phyloP scores from a whole-genome alignment of 805 yeast species.

The Candida xiaguanensis region DNA sequence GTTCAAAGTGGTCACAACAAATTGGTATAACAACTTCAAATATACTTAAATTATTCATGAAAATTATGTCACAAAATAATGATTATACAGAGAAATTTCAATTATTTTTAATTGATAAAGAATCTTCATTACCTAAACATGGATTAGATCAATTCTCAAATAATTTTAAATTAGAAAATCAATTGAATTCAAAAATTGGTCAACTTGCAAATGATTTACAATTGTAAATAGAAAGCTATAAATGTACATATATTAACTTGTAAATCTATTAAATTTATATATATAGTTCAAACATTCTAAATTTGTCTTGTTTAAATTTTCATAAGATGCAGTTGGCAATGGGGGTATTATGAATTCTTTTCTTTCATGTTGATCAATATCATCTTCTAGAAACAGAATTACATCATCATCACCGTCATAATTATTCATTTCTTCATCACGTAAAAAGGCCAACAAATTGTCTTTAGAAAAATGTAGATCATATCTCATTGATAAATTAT shows the following conservation, averaged over 20 bases:
- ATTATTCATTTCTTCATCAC: neutral
- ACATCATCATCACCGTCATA: neutral
- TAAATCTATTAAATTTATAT: slow-evolving; percentile 4
- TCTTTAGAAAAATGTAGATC: neutral
- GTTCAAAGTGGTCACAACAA: slow-evolving; percentile 44
- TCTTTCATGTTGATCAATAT: neutral
- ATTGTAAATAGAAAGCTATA: slow-evolving; percentile 7
- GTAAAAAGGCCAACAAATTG: neutral
- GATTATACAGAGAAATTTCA: slow-evolving; percentile 18
- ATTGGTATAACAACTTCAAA: slow-evolving; percentile 43
- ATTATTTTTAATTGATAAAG: slow-evolving; percentile 29
- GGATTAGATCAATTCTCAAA: slow-evolving; percentile 26
- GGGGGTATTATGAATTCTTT: slow-evolving; percentile 3
- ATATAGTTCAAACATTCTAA: neutral
- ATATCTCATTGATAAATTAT: neutral
- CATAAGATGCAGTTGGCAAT: slow-evolving; percentile 4
- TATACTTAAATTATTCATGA: slow-evolving; percentile 39
- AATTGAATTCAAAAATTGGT: slow-evolving; percentile 16
- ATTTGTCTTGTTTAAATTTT: slow-evolving; percentile 3
- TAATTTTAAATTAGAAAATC: slow-evolving; percentile 19
- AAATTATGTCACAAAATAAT: slow-evolving; percentile 34
- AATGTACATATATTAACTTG: neutral
- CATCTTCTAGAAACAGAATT: slow-evolving; percentile 1
- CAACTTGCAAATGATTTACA: slow-evolving; percentile 10
- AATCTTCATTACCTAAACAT: slow-evolving; percentile 33